Base-by-base conservation (phyloP, 2,329 filamentous ascomycete species). In the Dactylella cylindrospora region DNA sequence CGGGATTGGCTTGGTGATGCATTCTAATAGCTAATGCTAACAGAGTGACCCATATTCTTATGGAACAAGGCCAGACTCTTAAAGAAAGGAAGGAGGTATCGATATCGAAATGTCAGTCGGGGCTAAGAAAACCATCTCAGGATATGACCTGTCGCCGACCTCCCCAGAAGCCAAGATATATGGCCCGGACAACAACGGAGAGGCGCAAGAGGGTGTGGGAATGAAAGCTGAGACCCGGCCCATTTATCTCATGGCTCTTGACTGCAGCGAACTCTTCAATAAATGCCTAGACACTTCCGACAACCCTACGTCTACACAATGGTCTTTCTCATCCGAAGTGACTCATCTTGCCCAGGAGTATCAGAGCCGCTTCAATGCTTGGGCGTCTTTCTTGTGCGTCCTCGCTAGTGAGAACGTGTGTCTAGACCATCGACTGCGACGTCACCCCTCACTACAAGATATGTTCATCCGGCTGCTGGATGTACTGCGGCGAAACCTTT, bases 401-500 rank as follows among this genome's bases (percentile, higher is more conserved):
- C 32, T 31, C 26, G 40, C 25, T 44, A 28, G 40, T 12, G 13
- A 32, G 40, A 31, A 44, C 13, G 26, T 17, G 1, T 44, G 40
- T 32, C 26, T 44, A 5, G 40, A 44, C 40, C 25, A 32, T 12
- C 26, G 40, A 32, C 22, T 44, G 40, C 26, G 40, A 8, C 4
- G 22, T 31, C 40, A 44, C 26, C 26, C 40, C 5, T 23, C 15
- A 2, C 13, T 44, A 8, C 40, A 44, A 32, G 26, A 44, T 32
- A 44, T 44, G 40, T 13, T 44, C 22, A 44, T 44, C 40, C 40
- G 40, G 9, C 40, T 32, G 5, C 40, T 32, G 2, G 40, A 44
- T 44, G 22, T 44, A 44, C 28, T 44, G 17, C 25, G 28, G 12
- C 40, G 40, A 2, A 44, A 44, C 9, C 40, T 44, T 44, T 44